A percentile compares a stretch with the other conserved stretches of the same genome.
Evolutionary conservation across 805 yeast genomes (phyloP).

Genomic region (Barnettozyma californica): DNA sequence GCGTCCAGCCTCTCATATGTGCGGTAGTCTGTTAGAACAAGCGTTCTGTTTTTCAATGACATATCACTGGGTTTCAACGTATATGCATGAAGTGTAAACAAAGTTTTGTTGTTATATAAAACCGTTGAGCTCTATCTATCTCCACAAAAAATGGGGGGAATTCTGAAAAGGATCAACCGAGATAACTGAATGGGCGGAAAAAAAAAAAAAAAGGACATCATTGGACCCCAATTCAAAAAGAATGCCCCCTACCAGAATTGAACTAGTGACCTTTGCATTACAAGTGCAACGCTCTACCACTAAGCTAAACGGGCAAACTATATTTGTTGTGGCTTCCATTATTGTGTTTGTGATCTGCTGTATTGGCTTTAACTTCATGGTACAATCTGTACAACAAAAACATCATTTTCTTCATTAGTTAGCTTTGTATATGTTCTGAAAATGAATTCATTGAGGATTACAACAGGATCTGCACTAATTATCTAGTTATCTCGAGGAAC

Average conservation of each 20-base stretch:
- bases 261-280: constrained; percentile 97
- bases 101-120: neutral
- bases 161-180: too few species aligned
- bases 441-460: too few species aligned
- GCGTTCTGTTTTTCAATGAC: neutral
- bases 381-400: too few species aligned
- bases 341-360: too few species aligned
- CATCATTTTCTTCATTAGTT: too few species aligned
- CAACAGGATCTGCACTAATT: too few species aligned
- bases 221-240: too few species aligned
- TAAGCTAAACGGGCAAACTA: constrained; percentile 85
- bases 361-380: too few species aligned
- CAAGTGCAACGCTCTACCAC: constrained; percentile 99
- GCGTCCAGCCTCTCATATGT: constrained; percentile 7
- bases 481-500: too few species aligned
- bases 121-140: neutral
- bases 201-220: constrained; percentile 6
- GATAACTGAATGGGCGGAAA: neutral
- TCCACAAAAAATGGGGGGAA: neutral
- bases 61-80: neutral
- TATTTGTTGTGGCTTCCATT: too few species aligned
- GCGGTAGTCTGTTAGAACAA: constrained; percentile 3
- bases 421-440: too few species aligned
- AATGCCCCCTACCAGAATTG: constrained; percentile 82
- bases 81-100: neutral